Conservation (phyloP, 2,329 filamentous ascomycete species). For the Calonectria honghensis region DNA sequence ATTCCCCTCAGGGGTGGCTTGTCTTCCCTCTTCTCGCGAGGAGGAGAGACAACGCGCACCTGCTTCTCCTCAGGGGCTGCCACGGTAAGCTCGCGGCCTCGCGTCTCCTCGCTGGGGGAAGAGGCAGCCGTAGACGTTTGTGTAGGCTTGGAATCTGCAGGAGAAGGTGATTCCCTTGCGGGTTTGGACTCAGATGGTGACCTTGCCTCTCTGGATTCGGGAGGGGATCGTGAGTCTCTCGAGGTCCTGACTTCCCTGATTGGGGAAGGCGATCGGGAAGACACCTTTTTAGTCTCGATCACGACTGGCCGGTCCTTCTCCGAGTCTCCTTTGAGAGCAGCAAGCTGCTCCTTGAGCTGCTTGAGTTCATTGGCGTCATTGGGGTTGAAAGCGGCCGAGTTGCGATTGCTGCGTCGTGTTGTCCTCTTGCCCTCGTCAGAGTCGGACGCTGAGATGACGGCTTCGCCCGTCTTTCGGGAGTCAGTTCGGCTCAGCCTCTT, state of each 20-base stretch:
- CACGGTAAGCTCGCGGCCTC: conserved; percentile 65
- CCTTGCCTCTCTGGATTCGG: conserved; percentile 37
- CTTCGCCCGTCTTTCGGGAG: conserved; percentile 61
- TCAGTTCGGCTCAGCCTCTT: conserved; percentile 61
- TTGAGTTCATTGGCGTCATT: conserved; percentile 71
- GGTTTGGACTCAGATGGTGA: conserved; percentile 31
- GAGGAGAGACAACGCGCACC: conserved; percentile 84
- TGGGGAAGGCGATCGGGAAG: conserved; percentile 50
- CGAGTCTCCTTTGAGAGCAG: conserved; percentile 61
- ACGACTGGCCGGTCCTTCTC: conserved; percentile 49
- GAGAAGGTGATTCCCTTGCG: conserved; percentile 34
- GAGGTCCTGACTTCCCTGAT: conserved; percentile 39
- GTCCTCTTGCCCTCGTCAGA: conserved; percentile 65
- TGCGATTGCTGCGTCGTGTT: conserved; percentile 62
- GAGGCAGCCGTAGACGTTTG: conserved; percentile 43
- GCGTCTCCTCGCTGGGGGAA: conserved; percentile 57
- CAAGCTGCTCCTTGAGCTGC: conserved; percentile 70
- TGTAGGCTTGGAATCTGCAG: conserved; percentile 44
- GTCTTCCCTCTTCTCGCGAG: conserved; percentile 76
- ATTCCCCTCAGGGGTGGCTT: conserved; percentile 86
- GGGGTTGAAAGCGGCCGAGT: conserved; percentile 69
- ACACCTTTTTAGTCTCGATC: conserved; percentile 51
- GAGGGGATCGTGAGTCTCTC: conserved; percentile 18
- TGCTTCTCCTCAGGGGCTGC: conserved; percentile 65
- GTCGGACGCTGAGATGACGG: conserved; percentile 59